Evolutionary conservation across 2,329 filamentous ascomycete species (phyloP), one percentile per base, ranked within the genome.

Genomic region (Colletotrichum falcatum): DNA sequence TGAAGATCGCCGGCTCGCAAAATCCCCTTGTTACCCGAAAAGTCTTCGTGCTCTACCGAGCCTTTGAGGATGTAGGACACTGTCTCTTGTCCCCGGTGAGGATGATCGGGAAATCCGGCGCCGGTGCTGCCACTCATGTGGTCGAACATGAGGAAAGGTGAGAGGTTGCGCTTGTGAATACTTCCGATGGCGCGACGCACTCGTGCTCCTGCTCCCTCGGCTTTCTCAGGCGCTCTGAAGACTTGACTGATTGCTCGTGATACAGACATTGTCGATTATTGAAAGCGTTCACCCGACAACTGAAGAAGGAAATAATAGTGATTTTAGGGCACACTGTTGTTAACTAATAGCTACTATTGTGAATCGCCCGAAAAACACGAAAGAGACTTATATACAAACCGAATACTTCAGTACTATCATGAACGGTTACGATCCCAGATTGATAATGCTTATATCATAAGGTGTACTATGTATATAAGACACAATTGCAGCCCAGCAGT

Each of bases 91-190:
- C 95, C 94, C 46, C 94, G 88, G 78, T 90, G 87, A n/a, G 88
- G 87, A 76, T 98, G 95, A 79, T 98, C 95, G 0, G 95, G 94
- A 79, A 98, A 98, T 0, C 95, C 95, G 11, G 94, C 92, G 70
- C 93, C 94, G 1, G 91, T 90, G 65, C 89, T 88, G 75, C 96
- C 89, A 65, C 86, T 89, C 84, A 98, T 97, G 83, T 98, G 93
- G 79, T 98, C 95, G 56, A 98, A 92, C 94, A 98, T 97, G 49
- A 98, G 87, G 83, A 98, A 98, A 0, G 95, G 96, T 18, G 91
- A 93, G 80, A 98, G 92, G 84, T 97, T 94, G 78, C 91, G 90
- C 28, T 98, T 87, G 74, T 92, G 87, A 4, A 92, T 87, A 1
- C 94, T 97, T 74, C 95, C 95, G 74, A 98, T 93, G 51, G 93